Conservation (phyloP, 345 rosid species). For the Ceriops decandra region DNA sequence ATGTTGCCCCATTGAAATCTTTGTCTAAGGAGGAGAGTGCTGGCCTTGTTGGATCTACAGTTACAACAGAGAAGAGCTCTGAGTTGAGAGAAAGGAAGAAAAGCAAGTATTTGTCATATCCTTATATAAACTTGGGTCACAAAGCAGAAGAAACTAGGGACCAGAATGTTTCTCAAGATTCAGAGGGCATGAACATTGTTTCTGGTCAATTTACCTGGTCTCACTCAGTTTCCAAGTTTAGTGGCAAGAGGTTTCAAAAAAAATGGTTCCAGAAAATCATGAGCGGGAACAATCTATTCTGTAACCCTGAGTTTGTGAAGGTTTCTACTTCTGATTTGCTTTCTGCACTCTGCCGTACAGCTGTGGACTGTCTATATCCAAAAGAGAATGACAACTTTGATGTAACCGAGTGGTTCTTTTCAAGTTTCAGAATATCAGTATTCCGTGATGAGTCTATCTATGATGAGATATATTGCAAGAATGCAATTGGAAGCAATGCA, state of each 20-base stretch:
- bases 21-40: slow-evolving; percentile 11
- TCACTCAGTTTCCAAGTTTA: slow-evolving; percentile 45
- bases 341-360: slow-evolving; percentile 47
- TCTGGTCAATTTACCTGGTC: slow-evolving; percentile 41
- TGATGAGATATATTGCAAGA: slow-evolving; percentile 60
- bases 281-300: slow-evolving; percentile 34
- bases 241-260: slow-evolving; percentile 53
- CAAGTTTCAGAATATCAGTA: slow-evolving; percentile 66
- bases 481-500: slow-evolving; percentile 31
- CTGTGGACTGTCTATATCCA: slow-evolving; percentile 48
- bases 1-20: slow-evolving; percentile 12
- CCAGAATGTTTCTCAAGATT: slow-evolving; percentile 22
- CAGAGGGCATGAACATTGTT: slow-evolving; percentile 13
- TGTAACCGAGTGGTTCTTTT: slow-evolving; percentile 66
- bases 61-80: slow-evolving; percentile 21
- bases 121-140: slow-evolving; percentile 46
- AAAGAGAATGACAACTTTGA: slow-evolving; percentile 40
- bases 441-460: slow-evolving; percentile 60
- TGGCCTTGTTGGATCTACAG: slow-evolving; percentile 6
- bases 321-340: slow-evolving; percentile 53
- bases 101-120: slow-evolving; percentile 70
- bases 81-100: slow-evolving; percentile 57
- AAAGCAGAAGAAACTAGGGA: slow-evolving; percentile 26
- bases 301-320: slow-evolving; percentile 39
- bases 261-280: slow-evolving; percentile 49